These are phyloP conservation scores for Calonectria pteridis DNA, from an alignment of 2,329 filamentous ascomycete genomes.

Conservation along the genomic window DNA sequence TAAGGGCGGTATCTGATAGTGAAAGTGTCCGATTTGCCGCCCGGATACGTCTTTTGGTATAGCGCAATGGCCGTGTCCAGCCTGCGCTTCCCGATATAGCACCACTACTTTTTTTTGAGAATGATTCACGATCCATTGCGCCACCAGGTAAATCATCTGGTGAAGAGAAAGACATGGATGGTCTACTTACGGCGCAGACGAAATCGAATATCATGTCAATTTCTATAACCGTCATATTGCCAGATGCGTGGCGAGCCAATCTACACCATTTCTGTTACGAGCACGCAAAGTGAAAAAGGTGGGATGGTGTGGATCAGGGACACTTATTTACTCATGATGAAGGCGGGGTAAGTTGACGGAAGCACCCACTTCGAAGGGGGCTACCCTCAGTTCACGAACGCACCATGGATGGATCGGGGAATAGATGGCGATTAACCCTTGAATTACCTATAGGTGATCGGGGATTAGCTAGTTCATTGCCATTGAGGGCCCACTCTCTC, in stretches of 20 bases:
- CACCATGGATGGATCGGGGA: neutral
- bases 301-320: neutral
- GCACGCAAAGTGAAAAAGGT: neutral
- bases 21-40: constrained; percentile 51
- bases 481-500: neutral
- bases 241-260: neutral
- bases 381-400: neutral
- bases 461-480: neutral
- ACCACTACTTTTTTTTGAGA: constrained; percentile 43
- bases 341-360: neutral
- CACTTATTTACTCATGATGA: neutral
- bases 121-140: neutral
- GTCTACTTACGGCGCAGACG: constrained; percentile 45
- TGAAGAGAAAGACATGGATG: no score
- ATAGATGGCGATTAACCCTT: neutral
- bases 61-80: constrained; percentile 53
- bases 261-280: neutral
- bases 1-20: constrained; percentile 52
- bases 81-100: constrained; percentile 55
- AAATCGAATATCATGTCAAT: constrained; percentile 48
- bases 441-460: neutral
- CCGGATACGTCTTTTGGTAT: constrained; percentile 55
- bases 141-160: neutral
- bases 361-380: neutral
- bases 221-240: constrained; percentile 29